Evolutionary conservation across 139 green algal genomes (phyloP).

Genomic region (Picochlorum sp.): DNA sequence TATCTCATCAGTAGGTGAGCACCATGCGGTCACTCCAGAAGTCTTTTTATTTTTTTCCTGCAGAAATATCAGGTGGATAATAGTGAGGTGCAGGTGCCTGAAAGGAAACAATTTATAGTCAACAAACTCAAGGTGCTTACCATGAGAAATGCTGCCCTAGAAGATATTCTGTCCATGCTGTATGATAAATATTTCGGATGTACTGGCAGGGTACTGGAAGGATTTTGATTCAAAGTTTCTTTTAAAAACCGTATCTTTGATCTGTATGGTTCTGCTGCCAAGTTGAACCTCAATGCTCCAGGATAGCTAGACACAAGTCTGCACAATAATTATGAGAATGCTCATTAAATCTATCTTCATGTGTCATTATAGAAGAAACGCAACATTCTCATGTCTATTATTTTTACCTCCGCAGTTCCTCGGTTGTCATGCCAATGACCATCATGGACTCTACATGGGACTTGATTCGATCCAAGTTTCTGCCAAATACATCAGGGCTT

Average conservation of each 20-base stretch:
- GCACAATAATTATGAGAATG: too few species aligned
- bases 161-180: slow-evolving; percentile 4
- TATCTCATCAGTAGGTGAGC: background rate
- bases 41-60: background rate
- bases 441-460: background rate
- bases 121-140: background rate
- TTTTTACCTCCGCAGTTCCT: background rate
- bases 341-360: too few species aligned
- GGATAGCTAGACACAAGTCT: background rate
- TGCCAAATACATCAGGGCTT: background rate
- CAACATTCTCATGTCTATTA: too few species aligned
- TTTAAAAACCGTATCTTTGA: slow-evolving; percentile 1
- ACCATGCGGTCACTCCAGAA: background rate
- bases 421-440: background rate
- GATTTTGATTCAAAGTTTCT: background rate
- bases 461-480: background rate
- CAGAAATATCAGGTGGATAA: too few species aligned
- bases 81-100: too few species aligned
- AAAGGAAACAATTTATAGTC: too few species aligned
- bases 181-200: slow-evolving; percentile 1
- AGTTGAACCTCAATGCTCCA: background rate
- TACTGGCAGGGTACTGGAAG: background rate
- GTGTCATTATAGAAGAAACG: too few species aligned
- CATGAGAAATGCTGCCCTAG: background rate
- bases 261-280: background rate